phyloP scores from a whole-genome alignment of 140 eudicot genomes.

The Anethum foeniculum region DNA sequence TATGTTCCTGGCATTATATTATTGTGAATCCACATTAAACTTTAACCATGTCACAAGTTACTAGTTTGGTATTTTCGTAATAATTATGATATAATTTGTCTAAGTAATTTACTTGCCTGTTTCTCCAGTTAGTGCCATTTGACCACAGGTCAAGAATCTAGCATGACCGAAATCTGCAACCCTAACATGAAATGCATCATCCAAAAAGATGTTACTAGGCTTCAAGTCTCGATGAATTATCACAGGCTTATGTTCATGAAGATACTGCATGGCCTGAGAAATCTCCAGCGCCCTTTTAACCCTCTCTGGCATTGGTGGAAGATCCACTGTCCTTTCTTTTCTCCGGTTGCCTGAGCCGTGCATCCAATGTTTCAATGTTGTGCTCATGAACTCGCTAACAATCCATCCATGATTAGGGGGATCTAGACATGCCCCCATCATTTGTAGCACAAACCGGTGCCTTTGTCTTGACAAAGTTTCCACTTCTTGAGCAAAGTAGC shows the following conservation, averaged over 20 bases:
- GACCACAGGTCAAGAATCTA: conserved; percentile 47
- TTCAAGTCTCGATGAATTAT: conserved; percentile 53
- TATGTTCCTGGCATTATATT: conserved; percentile 37
- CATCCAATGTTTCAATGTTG: conserved; percentile 52
- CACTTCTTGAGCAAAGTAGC: conserved; percentile 63
- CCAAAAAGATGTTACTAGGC: conserved; percentile 61
- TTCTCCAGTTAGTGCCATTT: conserved; percentile 71
- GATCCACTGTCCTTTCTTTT: conserved; percentile 36
- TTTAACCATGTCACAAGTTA: not conserved
- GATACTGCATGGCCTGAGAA: conserved; percentile 69
- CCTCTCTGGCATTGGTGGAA: conserved; percentile 45
- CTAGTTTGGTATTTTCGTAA: not conserved
- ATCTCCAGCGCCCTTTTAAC: conserved; percentile 53
- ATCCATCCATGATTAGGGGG: conserved; percentile 72
- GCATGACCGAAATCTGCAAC: conserved; percentile 77
- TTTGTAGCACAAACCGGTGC: conserved; percentile 59
- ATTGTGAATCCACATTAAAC: not conserved
- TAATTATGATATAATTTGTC: not conserved
- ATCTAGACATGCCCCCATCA: conserved; percentile 70
- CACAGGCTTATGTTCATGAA: conserved; percentile 60
- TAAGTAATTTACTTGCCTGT: conserved; percentile 29
- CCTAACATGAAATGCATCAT: conserved; percentile 57
- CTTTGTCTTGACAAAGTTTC: conserved; percentile 63
- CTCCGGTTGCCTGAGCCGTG: conserved; percentile 56
- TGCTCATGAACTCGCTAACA: conserved; percentile 50